Base-by-base conservation (phyloP, 371 early-diverging fungal genomes). In the Mortierella polycephala region DNA sequence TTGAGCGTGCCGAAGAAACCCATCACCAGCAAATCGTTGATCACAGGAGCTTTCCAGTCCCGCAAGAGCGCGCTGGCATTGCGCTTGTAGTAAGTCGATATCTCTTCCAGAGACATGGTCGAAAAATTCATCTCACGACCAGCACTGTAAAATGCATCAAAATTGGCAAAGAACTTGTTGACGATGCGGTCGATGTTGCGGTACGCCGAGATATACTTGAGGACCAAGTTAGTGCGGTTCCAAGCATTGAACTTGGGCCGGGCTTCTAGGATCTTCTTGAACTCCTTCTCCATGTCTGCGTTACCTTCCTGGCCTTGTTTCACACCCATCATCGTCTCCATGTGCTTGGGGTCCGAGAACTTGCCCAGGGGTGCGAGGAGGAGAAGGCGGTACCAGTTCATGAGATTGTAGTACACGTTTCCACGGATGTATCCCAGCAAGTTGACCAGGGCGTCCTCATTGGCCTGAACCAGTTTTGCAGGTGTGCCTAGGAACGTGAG, bases 281-380 rank as follows among this genome's bases (percentile, higher is more conserved):
- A 77, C 41, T 72, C 79, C 44, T 62, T 77, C 21, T 68, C 79
- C 73, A 77, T 77, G 18, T 77, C 73, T 6, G 69, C 69, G 21
- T 77, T 67, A 37, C 73, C 79, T 0, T 69, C 69, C 42, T 77
- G 79, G 2, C 79, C 79, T 37, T 77, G 79, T 59, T 77, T 77
- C 30, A 77, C 79, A 46, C 79, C 79, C 79, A 77, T 77, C 79
- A 77, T 77, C 30, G 79, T 77, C 47, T 77, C 79, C 79, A 77
- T 77, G 41, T 77, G 79, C 59, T 77, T 77, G 18, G 79, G 79
- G n/a, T 77, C 79, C 56, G 79, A 77, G 62, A 77, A 77, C 62
- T 77, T 77, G n/a, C 79, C 79, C 13, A 77, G 66, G 5, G 79
- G 79, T 1, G 66, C 79, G 12, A 77, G 60, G 14, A 77, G 59